Evolutionary conservation across 495 filamentous ascomycete genomes (phyloP), one percentile per base, ranked within the genome.

Genomic region (Penicillium cataractarum): DNA sequence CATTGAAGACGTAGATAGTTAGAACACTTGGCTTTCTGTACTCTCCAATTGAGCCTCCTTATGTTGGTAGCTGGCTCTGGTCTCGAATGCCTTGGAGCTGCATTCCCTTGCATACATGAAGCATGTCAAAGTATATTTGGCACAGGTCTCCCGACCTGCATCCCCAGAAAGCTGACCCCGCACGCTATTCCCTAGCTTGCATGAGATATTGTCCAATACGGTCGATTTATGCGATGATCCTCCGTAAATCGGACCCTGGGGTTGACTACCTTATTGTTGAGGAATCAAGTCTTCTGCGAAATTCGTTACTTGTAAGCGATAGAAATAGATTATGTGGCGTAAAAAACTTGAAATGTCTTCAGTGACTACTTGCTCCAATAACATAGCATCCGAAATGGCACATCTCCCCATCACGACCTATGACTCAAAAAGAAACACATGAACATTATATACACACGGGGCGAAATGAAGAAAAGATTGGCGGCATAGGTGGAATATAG

Each of bases 371-470:
- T 56, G 55, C 55, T 62, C 58, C 58, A 59, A 53, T 50, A 50
- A 59, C 44, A 55, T 50, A 22, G 57, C 21, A 26, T 49, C 57
- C 51, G 50, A 52, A 52, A 57, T 37, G 52, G 35, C 35, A 56
- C 52, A 52, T 59, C 60, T n/a, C 54, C 22, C 31, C 31, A 46
- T 44, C 51, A 44, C 19, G 51, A 60, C 46, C 42, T 61, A 55
- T 57, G 61, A 42, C 57, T 63, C 52, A 46, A 22, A 22, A 46
- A 22, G 46, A 58, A 65, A 59, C 61, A 67, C 58, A 67, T 64
- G 61, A 63, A 61, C 61, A 72, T 72, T 72, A 72, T 72, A 68
- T 72, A 72, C 70, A 71, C 59, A 62, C 57, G 49, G 15, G 24
- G 8, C 32, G 56, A 54, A 49, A 60, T 6, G 26, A 35, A 52